Evolutionary conservation across 2,329 filamentous ascomycete species (phyloP), one percentile per base, ranked within the genome.

Genomic region (Penicillium sp.): DNA sequence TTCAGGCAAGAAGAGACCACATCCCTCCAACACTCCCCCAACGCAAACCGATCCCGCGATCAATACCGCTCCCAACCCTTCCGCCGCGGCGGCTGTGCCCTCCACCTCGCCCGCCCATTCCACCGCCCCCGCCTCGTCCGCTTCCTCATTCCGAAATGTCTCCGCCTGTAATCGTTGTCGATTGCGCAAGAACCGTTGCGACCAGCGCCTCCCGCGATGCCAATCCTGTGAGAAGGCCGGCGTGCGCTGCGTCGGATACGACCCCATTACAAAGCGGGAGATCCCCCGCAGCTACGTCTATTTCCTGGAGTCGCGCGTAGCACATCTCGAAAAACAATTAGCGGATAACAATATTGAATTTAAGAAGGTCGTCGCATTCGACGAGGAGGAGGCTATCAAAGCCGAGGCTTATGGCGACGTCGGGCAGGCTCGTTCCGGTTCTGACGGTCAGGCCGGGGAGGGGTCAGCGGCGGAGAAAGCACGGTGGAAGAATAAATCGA

Each of bases 91-190:
- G 36, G 50, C 59, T 31, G 54, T 59, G 23, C 60, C 65, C n/a
- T 59, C 64, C 31, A 60, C 61, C 33, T 62, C 63, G 27, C 59
- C 65, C 40, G 60, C 59, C 25, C 66, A 63, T 43, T 67, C 70
- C 13, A 60, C 68, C 29, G 54, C 65, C 53, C 61, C 68, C 53
- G 39, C 59, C 50, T 60, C 63, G 21, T 53, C 59, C 31, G 61
- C 66, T 34, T 61, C 70, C 9, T 76, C 78, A 64, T 93, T 93
- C 70, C 87, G 90, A 67, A 93, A 92, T 73, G 93, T 97, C 63
- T 95, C 90, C 73, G 93, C 93, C 55, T 97, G 93, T 77, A 96
- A 97, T 78, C 86, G 92, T 40, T 97, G 93, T 75, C 85, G 93
- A 45, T 78, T 95, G 72, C 85, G 93, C 69, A 97, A 97, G 81